phyloP scores from a whole-genome alignment of 2,329 filamentous ascomycete species.

The Cytospora leucostoma region DNA sequence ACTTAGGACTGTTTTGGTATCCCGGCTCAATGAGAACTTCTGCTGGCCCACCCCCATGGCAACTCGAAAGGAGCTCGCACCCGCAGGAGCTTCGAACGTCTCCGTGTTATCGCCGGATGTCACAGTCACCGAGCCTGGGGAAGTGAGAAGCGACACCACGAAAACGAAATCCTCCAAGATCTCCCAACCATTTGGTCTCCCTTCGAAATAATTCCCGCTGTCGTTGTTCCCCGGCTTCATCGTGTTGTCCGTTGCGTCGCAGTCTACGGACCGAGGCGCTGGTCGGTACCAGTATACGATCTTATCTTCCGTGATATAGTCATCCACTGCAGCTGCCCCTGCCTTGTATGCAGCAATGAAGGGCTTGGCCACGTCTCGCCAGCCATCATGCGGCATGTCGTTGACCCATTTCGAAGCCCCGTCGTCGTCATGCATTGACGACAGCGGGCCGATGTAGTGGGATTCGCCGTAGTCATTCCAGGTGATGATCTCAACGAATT shows the following conservation, averaged over 20 bases:
- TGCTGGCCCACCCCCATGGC: constrained; percentile 51
- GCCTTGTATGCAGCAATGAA: constrained; percentile 57
- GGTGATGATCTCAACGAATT: constrained; percentile 27
- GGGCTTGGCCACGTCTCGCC: constrained; percentile 55
- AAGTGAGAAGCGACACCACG: constrained; percentile 51
- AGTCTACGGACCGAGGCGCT: constrained; percentile 47
- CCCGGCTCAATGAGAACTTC: constrained; percentile 48
- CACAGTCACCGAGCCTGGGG: constrained; percentile 46
- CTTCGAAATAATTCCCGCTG: constrained; percentile 54
- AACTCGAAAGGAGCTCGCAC: constrained; percentile 46
- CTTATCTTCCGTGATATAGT: constrained; percentile 49
- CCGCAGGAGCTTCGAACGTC: constrained; percentile 49
- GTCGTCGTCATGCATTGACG: constrained; percentile 25
- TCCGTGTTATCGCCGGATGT: constrained; percentile 46
- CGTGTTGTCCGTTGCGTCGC: constrained; percentile 55
- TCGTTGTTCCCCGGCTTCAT: constrained; percentile 46
- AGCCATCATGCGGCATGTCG: constrained; percentile 50
- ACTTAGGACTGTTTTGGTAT: constrained; percentile 43
- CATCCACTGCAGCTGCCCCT: constrained; percentile 40
- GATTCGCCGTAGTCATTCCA: constrained; percentile 29
- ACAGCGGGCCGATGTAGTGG: constrained; percentile 27
- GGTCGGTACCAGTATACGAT: constrained; percentile 60
- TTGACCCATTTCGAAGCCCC: constrained; percentile 32
- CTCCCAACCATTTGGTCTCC: constrained; percentile 52
- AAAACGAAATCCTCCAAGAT: constrained; percentile 54